Percentiles rank a stretch among this genome's conserved stretches.
Conservation (phyloP, 148 eudicot genomes). For the Simmondsia chinensis region DNA sequence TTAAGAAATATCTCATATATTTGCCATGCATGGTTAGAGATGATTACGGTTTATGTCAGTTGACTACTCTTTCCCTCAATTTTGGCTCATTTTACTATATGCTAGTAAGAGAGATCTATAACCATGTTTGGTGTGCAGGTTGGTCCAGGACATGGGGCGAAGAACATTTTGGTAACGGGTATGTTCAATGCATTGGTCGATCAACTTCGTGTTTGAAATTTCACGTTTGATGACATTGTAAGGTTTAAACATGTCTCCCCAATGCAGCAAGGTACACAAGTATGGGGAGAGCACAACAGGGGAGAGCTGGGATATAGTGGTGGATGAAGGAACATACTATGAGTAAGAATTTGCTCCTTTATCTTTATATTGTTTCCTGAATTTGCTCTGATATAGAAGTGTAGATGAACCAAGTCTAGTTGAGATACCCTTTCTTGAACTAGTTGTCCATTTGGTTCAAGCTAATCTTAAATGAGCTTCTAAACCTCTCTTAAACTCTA, state of each 20-base stretch:
- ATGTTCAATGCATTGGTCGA: constrained; percentile 8
- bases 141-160: constrained; percentile 99
- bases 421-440: too few species aligned
- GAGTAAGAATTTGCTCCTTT: constrained; percentile 46
- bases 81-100: too few species aligned
- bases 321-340: constrained; percentile 85
- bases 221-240: background rate
- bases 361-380: background rate
- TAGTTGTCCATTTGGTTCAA: too few species aligned
- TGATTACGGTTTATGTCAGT: too few species aligned
- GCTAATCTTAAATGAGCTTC: too few species aligned
- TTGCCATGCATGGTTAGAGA: too few species aligned
- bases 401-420: too few species aligned
- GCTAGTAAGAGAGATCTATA: too few species aligned
- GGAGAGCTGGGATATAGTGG: constrained; percentile 95
- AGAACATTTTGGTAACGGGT: constrained; percentile 98
- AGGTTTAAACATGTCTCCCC: background rate
- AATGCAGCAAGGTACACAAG: constrained; percentile 73
- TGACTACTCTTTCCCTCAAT: too few species aligned
- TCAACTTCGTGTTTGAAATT: background rate
- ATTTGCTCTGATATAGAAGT: too few species aligned
- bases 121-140: constrained; percentile 29
- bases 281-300: constrained; percentile 96
- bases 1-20: too few species aligned
- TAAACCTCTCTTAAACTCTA: too few species aligned